Evolutionary conservation across 257 asterid species (phyloP), one percentile per base, ranked within the genome.

Genomic region (Thymus mandschuricus): DNA sequence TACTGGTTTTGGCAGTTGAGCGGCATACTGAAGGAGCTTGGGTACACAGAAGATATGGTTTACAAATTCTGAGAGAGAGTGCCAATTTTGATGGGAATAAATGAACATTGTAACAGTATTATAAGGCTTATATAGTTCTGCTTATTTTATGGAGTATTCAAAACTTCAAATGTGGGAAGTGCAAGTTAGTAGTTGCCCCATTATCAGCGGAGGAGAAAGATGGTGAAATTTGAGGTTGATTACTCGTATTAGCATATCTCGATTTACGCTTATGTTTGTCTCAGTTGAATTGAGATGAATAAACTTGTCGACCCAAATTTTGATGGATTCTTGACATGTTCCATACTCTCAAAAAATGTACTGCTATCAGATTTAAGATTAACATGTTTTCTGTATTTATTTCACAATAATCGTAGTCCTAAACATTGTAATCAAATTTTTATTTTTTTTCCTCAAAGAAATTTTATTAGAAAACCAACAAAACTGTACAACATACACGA

Each of bases 11-110:
- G 46, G 75, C 97, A 92, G 98, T 75, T 92, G 55, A 69, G 83
- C 50, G 98, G 98, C 76, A 8, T 92, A 70, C 95, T 92, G 69
- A 88, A 90, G 86, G 98, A 87, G 73, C 84, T 84, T 38, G 96
- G 96, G 41, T 92, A 82, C 78, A 86, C 87, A 3, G 96, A 85
- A 76, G 81, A 77, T 76, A 89, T 92, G 98, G 96, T 89, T 61
- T 92, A 87, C 89, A 92, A 92, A 85, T 92, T 89, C 79, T 92
- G 71, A 55, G 71, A 10, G 40, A 77, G 40, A 77, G 11, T 60
- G 45, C 67, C 57, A 67, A 49, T 68, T 72, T 68, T 63, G 66
- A 52, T 66, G 60, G 61, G 21, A 72, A 81, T 71, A 76, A 75
- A 71, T 54, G 54, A 66, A 64, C 49, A 21, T 21, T 34, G 54